phyloP scores from a whole-genome alignment of 345 rosid genomes.

The Leavenworthia alabamica region DNA sequence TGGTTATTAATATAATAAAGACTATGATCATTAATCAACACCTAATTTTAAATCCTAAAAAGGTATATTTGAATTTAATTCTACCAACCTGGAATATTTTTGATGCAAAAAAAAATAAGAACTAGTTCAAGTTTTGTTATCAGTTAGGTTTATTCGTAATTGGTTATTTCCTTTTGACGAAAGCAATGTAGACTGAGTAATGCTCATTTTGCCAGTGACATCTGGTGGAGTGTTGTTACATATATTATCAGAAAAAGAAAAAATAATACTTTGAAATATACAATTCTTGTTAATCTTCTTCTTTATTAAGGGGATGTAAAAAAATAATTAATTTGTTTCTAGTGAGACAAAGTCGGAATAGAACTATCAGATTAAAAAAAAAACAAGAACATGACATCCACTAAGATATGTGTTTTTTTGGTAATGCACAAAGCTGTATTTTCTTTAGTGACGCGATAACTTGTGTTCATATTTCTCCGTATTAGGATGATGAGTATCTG shows the following conservation, averaged over 20 bases:
- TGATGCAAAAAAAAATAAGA: neutral
- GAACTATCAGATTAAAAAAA: neutral
- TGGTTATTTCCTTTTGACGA: neutral
- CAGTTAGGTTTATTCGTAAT: neutral
- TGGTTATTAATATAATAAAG: slow-evolving; percentile 9
- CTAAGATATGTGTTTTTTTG: neutral
- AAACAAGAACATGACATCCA: slow-evolving; percentile 23
- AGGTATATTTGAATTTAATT: neutral
- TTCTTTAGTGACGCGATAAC: neutral
- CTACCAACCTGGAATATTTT: neutral
- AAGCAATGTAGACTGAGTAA: neutral
- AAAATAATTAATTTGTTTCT: slow-evolving; percentile 13
- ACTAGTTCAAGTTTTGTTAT: neutral
- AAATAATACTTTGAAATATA: neutral
- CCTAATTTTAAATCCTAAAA: neutral
- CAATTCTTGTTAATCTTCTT: neutral
- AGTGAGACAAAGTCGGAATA: slow-evolving; percentile 12
- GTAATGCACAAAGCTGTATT: neutral
- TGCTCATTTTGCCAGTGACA: neutral
- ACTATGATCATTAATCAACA: neutral
- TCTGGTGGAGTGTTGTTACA: slow-evolving; percentile 2
- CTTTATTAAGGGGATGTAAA: neutral
- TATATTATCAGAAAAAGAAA: slow-evolving; percentile 15
- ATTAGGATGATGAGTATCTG: neutral
- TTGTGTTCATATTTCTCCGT: neutral